Percentiles rank a stretch among this genome's conserved stretches.
Evolutionary conservation across 768 basidiomycete genomes (phyloP).

Genomic region (Leucocoprinus leucothites): DNA sequence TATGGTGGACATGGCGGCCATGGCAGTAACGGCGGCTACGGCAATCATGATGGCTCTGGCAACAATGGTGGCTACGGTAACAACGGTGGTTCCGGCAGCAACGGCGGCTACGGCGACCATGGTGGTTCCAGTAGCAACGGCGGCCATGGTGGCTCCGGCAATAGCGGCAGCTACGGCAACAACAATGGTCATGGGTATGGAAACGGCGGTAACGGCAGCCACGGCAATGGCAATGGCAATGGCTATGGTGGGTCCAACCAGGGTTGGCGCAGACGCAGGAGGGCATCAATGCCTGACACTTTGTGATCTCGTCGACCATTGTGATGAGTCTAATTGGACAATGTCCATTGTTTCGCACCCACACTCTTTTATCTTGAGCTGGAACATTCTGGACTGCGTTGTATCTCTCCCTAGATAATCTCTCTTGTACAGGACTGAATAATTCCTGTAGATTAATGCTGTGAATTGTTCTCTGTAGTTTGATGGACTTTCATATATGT

Average conservation of each 20-base stretch:
- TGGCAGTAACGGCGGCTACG: background rate
- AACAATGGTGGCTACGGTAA: conserved; percentile 15
- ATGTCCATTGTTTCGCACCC: background rate
- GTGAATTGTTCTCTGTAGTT: background rate
- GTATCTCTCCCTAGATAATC: background rate
- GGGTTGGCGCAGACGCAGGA: background rate
- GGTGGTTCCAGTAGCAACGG: background rate
- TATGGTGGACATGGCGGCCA: conserved; percentile 6
- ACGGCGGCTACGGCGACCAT: background rate
- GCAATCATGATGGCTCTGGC: conserved; percentile 3
- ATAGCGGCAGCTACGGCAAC: background rate
- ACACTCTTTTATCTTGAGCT: background rate
- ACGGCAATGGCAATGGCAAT: conserved; percentile 14
- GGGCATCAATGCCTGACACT: background rate
- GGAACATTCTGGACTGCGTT: conserved; percentile 13
- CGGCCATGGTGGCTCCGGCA: background rate
- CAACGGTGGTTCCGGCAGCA: background rate
- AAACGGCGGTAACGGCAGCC: background rate
- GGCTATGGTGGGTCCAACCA: conserved; percentile 5
- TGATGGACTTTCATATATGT: background rate
- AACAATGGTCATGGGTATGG: background rate
- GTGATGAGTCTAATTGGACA: background rate
- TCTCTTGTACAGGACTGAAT: too few species aligned
- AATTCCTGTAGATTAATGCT: too few species aligned
- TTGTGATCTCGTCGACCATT: background rate